Evolutionary conservation across 495 filamentous ascomycete genomes (phyloP).

Genomic region (Tuber umbilicatum): DNA sequence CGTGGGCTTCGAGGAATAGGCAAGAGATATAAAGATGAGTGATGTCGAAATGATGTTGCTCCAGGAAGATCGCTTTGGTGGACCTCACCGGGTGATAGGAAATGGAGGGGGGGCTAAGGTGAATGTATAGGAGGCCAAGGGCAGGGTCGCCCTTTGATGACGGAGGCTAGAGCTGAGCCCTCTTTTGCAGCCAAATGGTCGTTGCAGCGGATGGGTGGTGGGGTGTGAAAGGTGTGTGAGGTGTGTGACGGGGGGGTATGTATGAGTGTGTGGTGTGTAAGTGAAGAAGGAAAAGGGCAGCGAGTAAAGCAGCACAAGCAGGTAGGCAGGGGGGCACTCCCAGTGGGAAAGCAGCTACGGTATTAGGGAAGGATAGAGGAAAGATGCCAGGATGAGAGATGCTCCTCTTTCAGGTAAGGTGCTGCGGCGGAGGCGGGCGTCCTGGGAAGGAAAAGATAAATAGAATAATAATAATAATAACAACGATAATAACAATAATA

Average conservation of each 20-base stretch:
- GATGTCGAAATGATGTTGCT: slow-evolving; percentile 40
- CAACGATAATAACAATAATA: background rate
- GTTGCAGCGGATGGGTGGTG: background rate
- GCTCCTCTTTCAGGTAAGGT: slow-evolving; percentile 19
- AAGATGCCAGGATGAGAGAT: slow-evolving; percentile 20
- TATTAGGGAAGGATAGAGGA: slow-evolving; percentile 24
- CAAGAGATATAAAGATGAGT: slow-evolving; percentile 39
- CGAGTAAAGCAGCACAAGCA: background rate
- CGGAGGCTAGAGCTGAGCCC: slow-evolving; percentile 39
- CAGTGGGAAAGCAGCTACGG: background rate
- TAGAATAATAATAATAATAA: background rate
- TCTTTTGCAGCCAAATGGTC: slow-evolving; percentile 16
- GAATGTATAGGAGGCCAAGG: slow-evolving; percentile 39
- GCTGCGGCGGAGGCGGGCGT: slow-evolving; percentile 5
- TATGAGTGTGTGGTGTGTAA: slow-evolving; percentile 2
- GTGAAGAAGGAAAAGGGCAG: background rate
- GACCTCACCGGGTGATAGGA: slow-evolving; percentile 36
- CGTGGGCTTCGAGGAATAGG: slow-evolving; percentile 30
- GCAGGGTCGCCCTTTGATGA: slow-evolving; percentile 31
- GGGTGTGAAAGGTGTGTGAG: background rate
- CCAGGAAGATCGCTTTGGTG: slow-evolving; percentile 34
- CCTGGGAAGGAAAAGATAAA: background rate
- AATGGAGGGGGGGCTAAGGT: slow-evolving; percentile 27
- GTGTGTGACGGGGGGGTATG: background rate
- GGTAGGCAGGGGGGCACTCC: background rate